Base-by-base conservation (phyloP, 768 basidiomycete species). In the Collybiopsis confluens region DNA sequence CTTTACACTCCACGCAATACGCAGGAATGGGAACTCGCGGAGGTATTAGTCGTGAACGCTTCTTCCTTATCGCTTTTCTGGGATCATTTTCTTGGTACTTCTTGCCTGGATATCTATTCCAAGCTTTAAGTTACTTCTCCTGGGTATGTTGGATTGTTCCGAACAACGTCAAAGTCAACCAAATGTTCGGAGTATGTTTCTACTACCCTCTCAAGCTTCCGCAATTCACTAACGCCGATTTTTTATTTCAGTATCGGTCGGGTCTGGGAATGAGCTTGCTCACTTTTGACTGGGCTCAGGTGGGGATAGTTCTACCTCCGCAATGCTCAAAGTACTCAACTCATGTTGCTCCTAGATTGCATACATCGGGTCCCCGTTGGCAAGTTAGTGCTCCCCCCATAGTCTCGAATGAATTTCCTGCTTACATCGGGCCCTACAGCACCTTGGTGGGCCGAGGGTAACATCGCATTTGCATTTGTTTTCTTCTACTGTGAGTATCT, bases 371-470 rank as follows among this genome's bases (percentile, higher is more conserved):
- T 82, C 81, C 21, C 90, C 90, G 0, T 80, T 92, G 43, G 83
- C 86, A 4, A 82, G 30, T 33, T 6, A 33, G 30, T 13, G 13
- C 13, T n/a, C 5, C 30, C 13, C 30, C 13, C 30, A 33, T 13
- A 33, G 6, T 33, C 13, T 33, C 13, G 13, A 33, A 5, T 6
- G 30, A 5, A 13, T 33, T 13, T 33, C 6, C 13, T 5, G 13
- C 30, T 33, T 6, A 33, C n/a, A n/a, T n/a, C 5, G 30, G 30
- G 30, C 13, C 30, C 13, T 33, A 33, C 13, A 33, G 30, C 86
- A 9, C 90, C 90, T 1, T 92, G 88, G 87, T 90, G 87, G 87
- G 87, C 86, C 2, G 81, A 85, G 63, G 87, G 84, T 10, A 90
- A 90, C 65, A 72, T 89, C 51, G 66, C 77, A 2, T 69, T 63